Evolutionary conservation across 805 yeast genomes (phyloP).

Genomic region (Monosporozyma yasuniensis): DNA sequence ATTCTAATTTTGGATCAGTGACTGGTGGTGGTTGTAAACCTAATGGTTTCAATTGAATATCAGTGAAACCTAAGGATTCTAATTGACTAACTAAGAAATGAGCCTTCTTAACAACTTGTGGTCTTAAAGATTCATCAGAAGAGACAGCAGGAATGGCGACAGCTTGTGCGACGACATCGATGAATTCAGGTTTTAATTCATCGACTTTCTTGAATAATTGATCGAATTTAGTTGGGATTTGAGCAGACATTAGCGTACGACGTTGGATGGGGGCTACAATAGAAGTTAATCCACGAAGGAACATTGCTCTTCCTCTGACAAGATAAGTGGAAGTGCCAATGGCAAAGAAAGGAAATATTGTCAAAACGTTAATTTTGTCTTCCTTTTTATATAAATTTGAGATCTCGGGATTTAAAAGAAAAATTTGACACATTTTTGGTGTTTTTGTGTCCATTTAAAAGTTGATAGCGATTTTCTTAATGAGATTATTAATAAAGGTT

Average conservation of each 20-base stretch:
- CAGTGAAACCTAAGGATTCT: slow-evolving; percentile 64
- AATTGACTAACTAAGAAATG: slow-evolving; percentile 68
- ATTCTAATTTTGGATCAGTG: slow-evolving; percentile 49
- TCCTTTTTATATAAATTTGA: background rate
- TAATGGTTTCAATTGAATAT: slow-evolving; percentile 70
- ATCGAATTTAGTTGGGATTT: slow-evolving; percentile 14
- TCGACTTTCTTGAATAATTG: slow-evolving; percentile 49
- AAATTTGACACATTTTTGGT: background rate
- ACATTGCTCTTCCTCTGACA: no score
- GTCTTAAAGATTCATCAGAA: slow-evolving; percentile 80
- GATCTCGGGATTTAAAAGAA: background rate
- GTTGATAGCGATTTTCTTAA: no score
- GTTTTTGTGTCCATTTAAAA: background rate
- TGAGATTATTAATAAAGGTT: background rate
- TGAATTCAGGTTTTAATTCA: slow-evolving; percentile 65
- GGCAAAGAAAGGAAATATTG: background rate
- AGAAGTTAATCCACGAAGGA: slow-evolving; percentile 1
- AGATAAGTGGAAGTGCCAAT: no score
- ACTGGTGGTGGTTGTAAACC: slow-evolving; percentile 93
- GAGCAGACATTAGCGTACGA: background rate
- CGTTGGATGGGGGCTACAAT: slow-evolving; percentile 1
- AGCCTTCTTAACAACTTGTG: slow-evolving; percentile 84
- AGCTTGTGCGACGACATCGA: slow-evolving; percentile 67
- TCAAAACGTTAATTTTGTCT: background rate
- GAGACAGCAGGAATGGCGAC: slow-evolving; percentile 93